Conservation (phyloP, 192 early-diverging fungal genomes). For the Pilobolus umbonatus region DNA sequence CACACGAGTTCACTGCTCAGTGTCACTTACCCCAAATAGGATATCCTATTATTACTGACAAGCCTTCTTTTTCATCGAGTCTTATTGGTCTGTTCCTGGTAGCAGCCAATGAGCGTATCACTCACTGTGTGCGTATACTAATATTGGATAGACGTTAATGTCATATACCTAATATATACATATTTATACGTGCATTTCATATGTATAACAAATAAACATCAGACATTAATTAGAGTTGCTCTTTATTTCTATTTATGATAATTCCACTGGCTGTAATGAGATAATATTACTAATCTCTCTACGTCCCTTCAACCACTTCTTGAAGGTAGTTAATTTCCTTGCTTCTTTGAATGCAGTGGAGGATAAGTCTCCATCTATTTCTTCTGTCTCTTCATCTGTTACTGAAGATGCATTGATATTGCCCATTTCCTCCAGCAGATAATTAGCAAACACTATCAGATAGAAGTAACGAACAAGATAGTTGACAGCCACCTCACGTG, state of each 20-base stretch:
- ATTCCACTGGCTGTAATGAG: conserved; percentile 26
- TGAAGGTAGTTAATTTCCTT: conserved; percentile 38
- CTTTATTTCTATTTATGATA: conserved; percentile 8
- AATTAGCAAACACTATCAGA: conserved; percentile 62
- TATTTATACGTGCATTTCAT: no score
- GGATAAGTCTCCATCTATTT: conserved; percentile 1
- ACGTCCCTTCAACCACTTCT: conserved; percentile 48
- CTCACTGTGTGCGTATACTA: no score
- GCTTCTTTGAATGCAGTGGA: conserved; percentile 23
- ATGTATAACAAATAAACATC: background rate
- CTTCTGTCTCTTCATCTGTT: background rate
- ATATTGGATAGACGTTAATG: no score
- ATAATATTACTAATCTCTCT: conserved; percentile 55
- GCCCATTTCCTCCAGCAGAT: conserved; percentile 48
- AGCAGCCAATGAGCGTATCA: no score
- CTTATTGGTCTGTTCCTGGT: no score
- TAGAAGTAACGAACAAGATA: conserved; percentile 64
- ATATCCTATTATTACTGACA: no score
- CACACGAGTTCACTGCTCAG: no score
- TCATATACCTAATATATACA: no score
- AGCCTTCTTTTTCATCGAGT: no score
- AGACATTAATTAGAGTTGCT: background rate
- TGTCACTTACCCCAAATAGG: no score
- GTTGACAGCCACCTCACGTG: conserved; percentile 43
- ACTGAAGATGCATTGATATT: background rate